phyloP scores from a whole-genome alignment of 1,139 yeast species.

The Suhomyces anneliseae region DNA sequence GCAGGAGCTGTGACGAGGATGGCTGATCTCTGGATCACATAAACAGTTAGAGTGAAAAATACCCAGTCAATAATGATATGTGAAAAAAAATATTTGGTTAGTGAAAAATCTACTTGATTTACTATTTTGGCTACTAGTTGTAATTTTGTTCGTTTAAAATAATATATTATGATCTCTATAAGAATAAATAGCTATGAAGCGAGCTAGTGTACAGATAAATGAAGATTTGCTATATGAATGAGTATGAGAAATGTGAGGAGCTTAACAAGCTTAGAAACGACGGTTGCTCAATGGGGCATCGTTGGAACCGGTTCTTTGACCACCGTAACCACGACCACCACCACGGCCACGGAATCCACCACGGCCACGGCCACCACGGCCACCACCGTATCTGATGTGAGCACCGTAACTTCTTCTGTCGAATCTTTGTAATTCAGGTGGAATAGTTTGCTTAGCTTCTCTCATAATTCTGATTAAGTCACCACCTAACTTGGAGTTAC shows the following conservation, averaged over 20 bases:
- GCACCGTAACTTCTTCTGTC: conserved; percentile 55
- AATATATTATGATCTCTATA: neutral
- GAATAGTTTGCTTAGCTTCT: conserved; percentile 92
- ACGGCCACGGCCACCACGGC: conserved; percentile 58
- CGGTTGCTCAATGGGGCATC: conserved; percentile 25
- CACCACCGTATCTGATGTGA: conserved; percentile 61
- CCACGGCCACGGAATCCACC: conserved; percentile 43
- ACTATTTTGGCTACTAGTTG: neutral
- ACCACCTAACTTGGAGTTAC: conserved; percentile 84
- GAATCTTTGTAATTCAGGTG: conserved; percentile 58
- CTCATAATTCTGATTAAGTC: conserved; percentile 86
- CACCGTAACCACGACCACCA: conserved; percentile 44
- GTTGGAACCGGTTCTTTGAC: conserved; percentile 28
- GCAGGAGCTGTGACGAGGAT: no score
- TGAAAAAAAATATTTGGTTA: no score
- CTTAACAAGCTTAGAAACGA: conserved; percentile 18
- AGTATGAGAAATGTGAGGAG: neutral
- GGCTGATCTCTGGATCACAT: no score
- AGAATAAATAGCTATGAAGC: neutral
- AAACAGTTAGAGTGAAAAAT: no score
- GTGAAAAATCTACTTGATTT: no score
- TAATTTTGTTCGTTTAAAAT: neutral
- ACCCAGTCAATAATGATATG: no score
- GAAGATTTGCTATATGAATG: neutral
- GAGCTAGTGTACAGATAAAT: neutral